phyloP scores from a whole-genome alignment of 2,329 filamentous ascomycete genomes.

The Coleophoma cylindrospora region DNA sequence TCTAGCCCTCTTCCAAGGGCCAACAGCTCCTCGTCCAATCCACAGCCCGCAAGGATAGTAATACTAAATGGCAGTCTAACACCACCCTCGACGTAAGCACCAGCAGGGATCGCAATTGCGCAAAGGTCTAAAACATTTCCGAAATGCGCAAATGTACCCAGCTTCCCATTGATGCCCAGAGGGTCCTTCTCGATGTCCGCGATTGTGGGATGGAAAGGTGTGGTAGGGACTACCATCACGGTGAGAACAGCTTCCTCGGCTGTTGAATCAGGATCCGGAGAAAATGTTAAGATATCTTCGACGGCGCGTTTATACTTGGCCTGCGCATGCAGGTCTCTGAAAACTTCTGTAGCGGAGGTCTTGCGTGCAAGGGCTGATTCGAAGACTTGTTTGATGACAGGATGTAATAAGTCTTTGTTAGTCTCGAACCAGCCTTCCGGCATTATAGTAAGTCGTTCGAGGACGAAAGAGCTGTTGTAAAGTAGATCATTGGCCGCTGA shows the following conservation, averaged over 20 bases:
- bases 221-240: slow-evolving; percentile 45
- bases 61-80: slow-evolving; percentile 36
- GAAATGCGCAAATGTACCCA: slow-evolving; percentile 48
- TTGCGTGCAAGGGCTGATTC: slow-evolving; percentile 29
- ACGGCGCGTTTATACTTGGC: slow-evolving; percentile 35
- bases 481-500: slow-evolving; percentile 43
- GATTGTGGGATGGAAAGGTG: slow-evolving; percentile 41
- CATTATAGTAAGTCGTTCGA: slow-evolving; percentile 39
- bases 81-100: slow-evolving; percentile 15
- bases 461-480: slow-evolving; percentile 47
- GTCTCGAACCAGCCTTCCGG: slow-evolving; percentile 34
- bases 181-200: slow-evolving; percentile 44
- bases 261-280: slow-evolving; percentile 5
- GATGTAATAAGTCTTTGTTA: slow-evolving; percentile 44
- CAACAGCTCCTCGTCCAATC: slow-evolving; percentile 34
- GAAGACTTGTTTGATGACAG: slow-evolving; percentile 42
- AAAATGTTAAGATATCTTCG: slow-evolving; percentile 30
- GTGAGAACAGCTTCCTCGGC: slow-evolving; percentile 23
- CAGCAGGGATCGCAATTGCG: slow-evolving; percentile 29
- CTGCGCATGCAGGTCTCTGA: slow-evolving; percentile 40
- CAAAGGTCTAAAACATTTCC: slow-evolving; percentile 50
- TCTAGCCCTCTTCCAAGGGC: slow-evolving; percentile 25
- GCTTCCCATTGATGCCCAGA: slow-evolving; percentile 39
- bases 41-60: slow-evolving; percentile 34
- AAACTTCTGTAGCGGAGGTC: slow-evolving; percentile 40